These are phyloP conservation scores for Vaccinium myrtillus DNA, from an alignment of 148 eudicot genomes.

Conservation along the genomic window DNA sequence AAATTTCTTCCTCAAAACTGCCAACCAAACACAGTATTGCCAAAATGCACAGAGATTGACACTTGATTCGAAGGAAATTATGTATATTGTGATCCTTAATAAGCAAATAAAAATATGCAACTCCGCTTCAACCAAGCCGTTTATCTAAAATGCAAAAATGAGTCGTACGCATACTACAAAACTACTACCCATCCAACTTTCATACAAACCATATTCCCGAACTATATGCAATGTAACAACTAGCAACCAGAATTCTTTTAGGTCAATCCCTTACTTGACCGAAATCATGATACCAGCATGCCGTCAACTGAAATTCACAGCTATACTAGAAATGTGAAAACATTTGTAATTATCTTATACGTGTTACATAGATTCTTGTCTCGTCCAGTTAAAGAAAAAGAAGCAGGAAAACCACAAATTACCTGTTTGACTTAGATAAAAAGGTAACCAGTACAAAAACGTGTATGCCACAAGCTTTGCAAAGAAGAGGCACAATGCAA, in stretches of 20 bases:
- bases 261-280: neutral
- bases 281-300: neutral
- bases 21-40: neutral
- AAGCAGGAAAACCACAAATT: slow-evolving; percentile 13
- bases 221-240: neutral
- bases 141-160: neutral
- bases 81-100: neutral
- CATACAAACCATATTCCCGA: neutral
- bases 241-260: neutral
- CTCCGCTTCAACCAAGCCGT: neutral
- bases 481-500: slow-evolving; percentile 93
- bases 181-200: neutral
- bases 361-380: neutral
- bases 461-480: slow-evolving; percentile 98
- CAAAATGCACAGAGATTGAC: neutral
- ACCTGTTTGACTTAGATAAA: slow-evolving; percentile 95
- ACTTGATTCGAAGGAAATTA: neutral
- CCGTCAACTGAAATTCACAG: neutral
- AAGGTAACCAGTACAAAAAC: slow-evolving; percentile 92
- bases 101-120: neutral
- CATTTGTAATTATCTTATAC: neutral
- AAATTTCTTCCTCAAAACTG: too few relatives aligned
- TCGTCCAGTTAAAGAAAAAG: slow-evolving; percentile 7
- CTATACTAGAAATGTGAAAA: neutral
- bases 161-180: neutral